A percentile compares a stretch with the other conserved stretches of the same genome.
phyloP scores from a whole-genome alignment of 495 filamentous ascomycete genomes.

The Penicillium longicatenatum region DNA sequence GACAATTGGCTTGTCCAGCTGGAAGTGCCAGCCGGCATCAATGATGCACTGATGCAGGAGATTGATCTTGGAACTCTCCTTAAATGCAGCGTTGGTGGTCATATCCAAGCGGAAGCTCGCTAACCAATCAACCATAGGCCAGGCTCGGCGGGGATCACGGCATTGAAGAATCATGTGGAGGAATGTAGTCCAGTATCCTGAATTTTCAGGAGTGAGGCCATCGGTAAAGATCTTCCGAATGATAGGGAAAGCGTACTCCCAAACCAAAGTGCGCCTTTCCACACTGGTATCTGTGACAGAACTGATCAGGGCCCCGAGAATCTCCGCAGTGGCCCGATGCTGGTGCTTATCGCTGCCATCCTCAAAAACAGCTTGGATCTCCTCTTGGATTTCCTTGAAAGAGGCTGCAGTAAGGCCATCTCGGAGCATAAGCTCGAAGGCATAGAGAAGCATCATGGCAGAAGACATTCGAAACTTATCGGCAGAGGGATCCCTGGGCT shows the following conservation, averaged over 20 bases:
- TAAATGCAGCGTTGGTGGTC: slow-evolving; percentile 95
- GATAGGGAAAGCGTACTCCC: slow-evolving; percentile 89
- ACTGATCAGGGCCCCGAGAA: slow-evolving; percentile 79
- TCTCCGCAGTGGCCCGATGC: slow-evolving; percentile 93
- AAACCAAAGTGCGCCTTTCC: slow-evolving; percentile 71
- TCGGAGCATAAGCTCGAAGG: slow-evolving; percentile 80
- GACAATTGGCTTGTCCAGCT: slow-evolving; percentile 84
- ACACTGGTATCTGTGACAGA: slow-evolving; percentile 70
- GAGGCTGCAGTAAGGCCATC: slow-evolving; percentile 71
- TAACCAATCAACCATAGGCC: slow-evolving; percentile 84
- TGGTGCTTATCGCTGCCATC: slow-evolving; percentile 98
- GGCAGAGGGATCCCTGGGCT: slow-evolving; percentile 78
- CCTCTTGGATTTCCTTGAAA: slow-evolving; percentile 84
- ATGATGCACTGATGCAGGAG: slow-evolving; percentile 85
- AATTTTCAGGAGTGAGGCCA: slow-evolving; percentile 91
- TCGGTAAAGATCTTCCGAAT: slow-evolving; percentile 83
- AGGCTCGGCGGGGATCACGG: slow-evolving; percentile 83
- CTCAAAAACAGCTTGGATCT: slow-evolving; percentile 72
- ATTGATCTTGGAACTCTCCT: slow-evolving; percentile 95
- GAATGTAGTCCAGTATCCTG: slow-evolving; percentile 90
- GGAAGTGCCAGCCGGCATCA: slow-evolving; percentile 95
- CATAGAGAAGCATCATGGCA: slow-evolving; percentile 80
- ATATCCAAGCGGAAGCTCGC: slow-evolving; percentile 88
- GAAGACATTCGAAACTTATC: slow-evolving; percentile 90
- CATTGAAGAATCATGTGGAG: slow-evolving; percentile 81